Percentiles rank a stretch among this genome's conserved stretches.
Evolutionary conservation across 2,329 filamentous ascomycete species (phyloP).

Genomic region (Zymoseptoria tritici): DNA sequence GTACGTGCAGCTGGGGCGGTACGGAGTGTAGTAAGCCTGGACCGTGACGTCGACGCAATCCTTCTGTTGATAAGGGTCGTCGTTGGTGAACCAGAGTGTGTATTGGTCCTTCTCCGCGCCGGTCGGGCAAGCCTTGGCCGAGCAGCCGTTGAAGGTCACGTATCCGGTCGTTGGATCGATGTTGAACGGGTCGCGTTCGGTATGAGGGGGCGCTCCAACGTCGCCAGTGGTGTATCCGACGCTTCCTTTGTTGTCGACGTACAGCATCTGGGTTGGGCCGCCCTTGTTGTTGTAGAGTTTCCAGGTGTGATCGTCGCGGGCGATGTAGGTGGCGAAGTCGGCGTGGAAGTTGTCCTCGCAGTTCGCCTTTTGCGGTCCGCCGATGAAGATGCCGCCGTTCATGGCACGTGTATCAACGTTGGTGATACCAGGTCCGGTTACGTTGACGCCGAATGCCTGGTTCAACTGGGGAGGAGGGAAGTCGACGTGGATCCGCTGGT

Average conservation of each 20-base stretch:
- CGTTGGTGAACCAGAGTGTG: background rate
- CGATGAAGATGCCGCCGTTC: background rate
- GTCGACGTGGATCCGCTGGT: background rate
- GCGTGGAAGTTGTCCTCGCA: background rate
- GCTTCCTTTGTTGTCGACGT: background rate
- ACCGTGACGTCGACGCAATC: background rate
- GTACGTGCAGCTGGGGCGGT: background rate
- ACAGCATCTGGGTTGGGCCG: background rate
- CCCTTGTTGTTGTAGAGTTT: background rate
- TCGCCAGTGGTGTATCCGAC: background rate
- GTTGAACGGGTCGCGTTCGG: background rate
- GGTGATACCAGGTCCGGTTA: background rate
- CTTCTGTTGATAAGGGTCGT: background rate
- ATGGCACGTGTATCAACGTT: background rate
- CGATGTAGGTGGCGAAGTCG: background rate
- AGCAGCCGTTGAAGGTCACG: background rate
- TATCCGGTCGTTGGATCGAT: background rate
- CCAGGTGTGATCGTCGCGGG: background rate
- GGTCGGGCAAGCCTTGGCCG: background rate
- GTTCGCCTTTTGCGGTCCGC: background rate
- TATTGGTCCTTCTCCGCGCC: background rate
- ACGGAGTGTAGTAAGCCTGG: background rate
- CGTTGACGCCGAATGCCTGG: background rate
- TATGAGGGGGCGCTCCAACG: background rate
- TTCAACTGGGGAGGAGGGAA: background rate